Evolutionary conservation across 768 basidiomycete genomes (phyloP).

Genomic region (Termitomyces sp.): DNA sequence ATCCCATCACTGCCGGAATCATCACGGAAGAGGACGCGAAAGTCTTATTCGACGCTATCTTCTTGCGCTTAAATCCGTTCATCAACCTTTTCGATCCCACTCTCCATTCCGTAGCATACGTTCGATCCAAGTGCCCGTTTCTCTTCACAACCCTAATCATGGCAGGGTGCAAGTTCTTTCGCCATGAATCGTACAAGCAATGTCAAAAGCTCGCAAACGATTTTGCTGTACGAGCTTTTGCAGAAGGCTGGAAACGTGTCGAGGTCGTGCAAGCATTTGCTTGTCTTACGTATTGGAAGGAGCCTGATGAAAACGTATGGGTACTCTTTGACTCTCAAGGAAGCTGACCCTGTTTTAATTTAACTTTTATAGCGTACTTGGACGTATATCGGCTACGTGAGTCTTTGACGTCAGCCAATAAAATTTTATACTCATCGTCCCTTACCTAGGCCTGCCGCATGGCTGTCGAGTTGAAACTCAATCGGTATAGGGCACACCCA

Average conservation of each 20-base stretch:
- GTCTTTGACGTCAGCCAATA: slow-evolving; percentile 18
- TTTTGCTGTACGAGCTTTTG: slow-evolving; percentile 72
- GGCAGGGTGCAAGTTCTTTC: slow-evolving; percentile 82
- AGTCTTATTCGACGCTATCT: slow-evolving; percentile 72
- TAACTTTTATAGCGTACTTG: slow-evolving; percentile 57
- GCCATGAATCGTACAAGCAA: slow-evolving; percentile 56
- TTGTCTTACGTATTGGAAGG: slow-evolving; percentile 86
- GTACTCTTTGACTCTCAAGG: slow-evolving; percentile 3
- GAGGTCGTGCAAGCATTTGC: slow-evolving; percentile 89
- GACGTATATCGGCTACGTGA: slow-evolving; percentile 83
- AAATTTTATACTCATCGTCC: neutral
- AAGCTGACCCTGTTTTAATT: slow-evolving; percentile 13
- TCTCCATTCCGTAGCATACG: slow-evolving; percentile 76
- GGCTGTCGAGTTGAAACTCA: slow-evolving; percentile 80
- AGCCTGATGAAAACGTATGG: slow-evolving; percentile 73
- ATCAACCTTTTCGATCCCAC: slow-evolving; percentile 85
- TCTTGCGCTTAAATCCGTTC: slow-evolving; percentile 82
- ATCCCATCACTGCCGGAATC: slow-evolving; percentile 70
- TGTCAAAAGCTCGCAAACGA: slow-evolving; percentile 72
- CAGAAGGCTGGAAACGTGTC: slow-evolving; percentile 72
- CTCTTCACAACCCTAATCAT: slow-evolving; percentile 82
- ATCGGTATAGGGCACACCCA: slow-evolving; percentile 56
- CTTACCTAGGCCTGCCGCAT: slow-evolving; percentile 68
- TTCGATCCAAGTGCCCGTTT: slow-evolving; percentile 75
- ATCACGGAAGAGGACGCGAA: slow-evolving; percentile 66